phyloP scores from a whole-genome alignment of 352 stramenopile species.

The Thraustotheca clavata region DNA sequence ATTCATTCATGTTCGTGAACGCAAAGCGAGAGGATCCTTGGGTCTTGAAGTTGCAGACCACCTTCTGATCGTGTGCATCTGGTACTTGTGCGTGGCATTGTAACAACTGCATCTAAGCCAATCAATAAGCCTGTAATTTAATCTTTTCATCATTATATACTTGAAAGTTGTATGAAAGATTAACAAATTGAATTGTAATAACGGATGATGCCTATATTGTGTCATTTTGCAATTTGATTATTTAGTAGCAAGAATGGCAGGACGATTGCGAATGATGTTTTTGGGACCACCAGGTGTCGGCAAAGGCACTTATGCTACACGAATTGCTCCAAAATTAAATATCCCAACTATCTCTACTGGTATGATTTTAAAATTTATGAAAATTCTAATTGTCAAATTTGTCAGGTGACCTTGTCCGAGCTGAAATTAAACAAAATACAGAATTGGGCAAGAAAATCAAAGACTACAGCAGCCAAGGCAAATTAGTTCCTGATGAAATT shows the following conservation, averaged over 20 bases:
- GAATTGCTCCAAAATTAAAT: conserved; percentile 74
- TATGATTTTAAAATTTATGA: background rate
- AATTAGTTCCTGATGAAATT: conserved; percentile 81
- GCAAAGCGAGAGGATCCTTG: too few relatives aligned
- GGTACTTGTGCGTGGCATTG: background rate
- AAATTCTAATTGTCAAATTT: background rate
- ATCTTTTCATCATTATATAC: background rate
- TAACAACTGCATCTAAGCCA: background rate
- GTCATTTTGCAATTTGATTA: background rate
- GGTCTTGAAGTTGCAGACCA: too few relatives aligned
- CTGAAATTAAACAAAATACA: conserved; percentile 81
- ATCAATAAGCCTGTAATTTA: background rate
- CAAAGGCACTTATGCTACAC: conserved; percentile 86
- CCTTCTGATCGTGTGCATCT: too few relatives aligned
- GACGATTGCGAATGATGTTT: conserved; percentile 60
- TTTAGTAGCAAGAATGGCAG: background rate
- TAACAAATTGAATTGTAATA: background rate
- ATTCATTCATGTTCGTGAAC: too few relatives aligned
- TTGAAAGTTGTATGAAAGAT: background rate
- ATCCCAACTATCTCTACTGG: conserved; percentile 85
- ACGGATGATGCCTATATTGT: background rate
- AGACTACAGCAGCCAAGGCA: conserved; percentile 75
- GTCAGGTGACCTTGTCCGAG: conserved; percentile 67
- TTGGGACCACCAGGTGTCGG: conserved; percentile 81
- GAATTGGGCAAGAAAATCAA: conserved; percentile 69